Base-by-base conservation (phyloP, 1,139 yeast species). In the Saccharomyces hybrid region DNA sequence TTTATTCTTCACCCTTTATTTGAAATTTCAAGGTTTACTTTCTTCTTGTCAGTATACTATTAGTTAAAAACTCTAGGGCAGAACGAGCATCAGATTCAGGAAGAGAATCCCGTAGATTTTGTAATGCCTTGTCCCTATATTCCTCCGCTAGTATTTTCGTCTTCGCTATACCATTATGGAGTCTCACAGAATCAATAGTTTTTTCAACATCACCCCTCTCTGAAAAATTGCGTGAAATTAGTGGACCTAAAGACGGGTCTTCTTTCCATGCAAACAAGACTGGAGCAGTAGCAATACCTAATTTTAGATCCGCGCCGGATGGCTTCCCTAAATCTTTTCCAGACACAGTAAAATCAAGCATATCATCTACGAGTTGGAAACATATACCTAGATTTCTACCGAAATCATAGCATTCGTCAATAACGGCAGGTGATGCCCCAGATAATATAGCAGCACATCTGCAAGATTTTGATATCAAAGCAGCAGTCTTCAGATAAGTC, bases 251-350 rank as follows among this genome's bases (percentile, higher is more conserved):
- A 58, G 84, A 87, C 0, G 96, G 96, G 64, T 81, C 83, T 67
- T 85, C 82, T 65, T 81, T 83, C 99, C 99, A 93, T 1, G 99
- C 98, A 72, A 80, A 93, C 55, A 93, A 75, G 4, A 93, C 91
- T 2, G 99, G 99, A 0, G 98, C 98, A 0, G 99, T 93, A 1
- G 98, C 98, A 59, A 93, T 78, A 0, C 99, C 99, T 50, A 93
- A 77, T 69, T 91, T 84, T 62, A 93, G 78, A 71, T 93, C 99
- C 1, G 97, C 98, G 64, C 91, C 96, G 25, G 96, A 85, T 11
- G 99, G 99, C 70, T 93, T 93, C 46, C 99, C 99, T 57, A 93
- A 75, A 52, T 87, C 82, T 34, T 80, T 80, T 32, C 89, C 90
- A 46, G 93, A 83, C 23, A 89, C 84, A 0, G 97, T 89, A 68